Evolutionary conservation across 129 eudicot species (phyloP).

Genomic region (Escallonia rubra): DNA sequence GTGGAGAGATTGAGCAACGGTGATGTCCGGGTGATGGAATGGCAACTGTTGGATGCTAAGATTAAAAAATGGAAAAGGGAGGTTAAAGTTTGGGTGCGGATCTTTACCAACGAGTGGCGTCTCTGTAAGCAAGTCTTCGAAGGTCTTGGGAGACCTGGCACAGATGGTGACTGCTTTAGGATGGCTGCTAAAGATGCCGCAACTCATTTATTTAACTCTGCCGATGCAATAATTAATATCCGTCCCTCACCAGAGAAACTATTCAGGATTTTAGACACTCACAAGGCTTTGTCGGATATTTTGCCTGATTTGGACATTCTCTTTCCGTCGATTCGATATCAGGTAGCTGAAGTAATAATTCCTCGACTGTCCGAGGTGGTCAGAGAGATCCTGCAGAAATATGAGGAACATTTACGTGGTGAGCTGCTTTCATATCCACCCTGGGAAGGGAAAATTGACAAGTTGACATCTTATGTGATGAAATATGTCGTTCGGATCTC

Average conservation of each 20-base stretch:
- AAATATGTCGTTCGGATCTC: constrained; percentile 73
- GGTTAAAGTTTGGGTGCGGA: constrained; percentile 41
- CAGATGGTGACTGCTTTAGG: constrained; percentile 54
- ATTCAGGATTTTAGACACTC: constrained; percentile 70
- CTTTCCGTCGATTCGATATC: constrained; percentile 59
- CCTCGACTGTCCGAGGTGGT: constrained; percentile 79
- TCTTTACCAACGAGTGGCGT: constrained; percentile 47
- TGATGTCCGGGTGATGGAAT: constrained; percentile 52
- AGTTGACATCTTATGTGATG: constrained; percentile 85
- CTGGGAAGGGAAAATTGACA: constrained; percentile 81
- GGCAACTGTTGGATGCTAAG: constrained; percentile 47
- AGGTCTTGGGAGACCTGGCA: constrained; percentile 7
- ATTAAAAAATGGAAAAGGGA: constrained; percentile 53
- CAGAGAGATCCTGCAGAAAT: constrained; percentile 64
- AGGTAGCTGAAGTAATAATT: constrained; percentile 52
- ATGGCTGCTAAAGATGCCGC: constrained; percentile 67
- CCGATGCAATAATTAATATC: constrained; percentile 65
- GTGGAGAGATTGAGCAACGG: constrained; percentile 52
- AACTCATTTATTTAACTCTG: constrained; percentile 56
- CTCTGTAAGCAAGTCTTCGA: constrained; percentile 46
- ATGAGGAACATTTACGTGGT: constrained; percentile 62
- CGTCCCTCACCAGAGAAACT: constrained; percentile 74
- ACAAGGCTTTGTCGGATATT: constrained; percentile 54
- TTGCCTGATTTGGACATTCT: constrained; percentile 67
- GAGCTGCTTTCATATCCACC: constrained; percentile 65